Conservation (phyloP, 495 filamentous ascomycete genomes). For the Cercophora scortea region DNA sequence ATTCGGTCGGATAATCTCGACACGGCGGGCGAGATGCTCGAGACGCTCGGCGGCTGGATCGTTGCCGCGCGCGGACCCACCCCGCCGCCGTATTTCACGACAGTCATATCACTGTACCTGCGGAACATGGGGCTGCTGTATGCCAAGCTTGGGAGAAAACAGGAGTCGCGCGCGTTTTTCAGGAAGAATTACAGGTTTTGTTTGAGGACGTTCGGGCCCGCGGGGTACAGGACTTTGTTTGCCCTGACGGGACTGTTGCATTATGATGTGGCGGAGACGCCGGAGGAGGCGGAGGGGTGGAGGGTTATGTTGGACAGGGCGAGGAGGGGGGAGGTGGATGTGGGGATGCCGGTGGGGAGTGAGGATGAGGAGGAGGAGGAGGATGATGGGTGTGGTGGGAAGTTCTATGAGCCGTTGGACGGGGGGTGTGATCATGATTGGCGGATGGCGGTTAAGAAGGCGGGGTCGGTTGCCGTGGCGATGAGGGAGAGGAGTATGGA, state of each 20-base stretch:
- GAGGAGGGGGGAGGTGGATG: too few species aligned
- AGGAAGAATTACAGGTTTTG: neutral
- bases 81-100: neutral
- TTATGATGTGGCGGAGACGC: neutral
- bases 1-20: conserved; percentile 4
- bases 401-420: too few species aligned
- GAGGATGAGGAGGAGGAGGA: too few species aligned
- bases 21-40: conserved; percentile 3
- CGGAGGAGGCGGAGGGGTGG: neutral
- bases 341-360: too few species aligned
- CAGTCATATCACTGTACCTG: neutral
- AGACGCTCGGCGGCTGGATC: neutral
- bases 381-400: too few species aligned
- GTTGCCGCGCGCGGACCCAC: neutral
- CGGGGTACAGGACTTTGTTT: neutral
- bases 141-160: neutral
- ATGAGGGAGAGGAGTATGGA: too few species aligned
- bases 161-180: neutral
- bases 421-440: too few species aligned
- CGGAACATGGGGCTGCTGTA: neutral
- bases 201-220: neutral
- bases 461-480: too few species aligned
- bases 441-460: too few species aligned
- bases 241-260: neutral
- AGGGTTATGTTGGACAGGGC: too few species aligned